Evolutionary conservation across 2,329 filamentous ascomycete genomes (phyloP).

Genomic region (Talaromyces albobiverticillius): DNA sequence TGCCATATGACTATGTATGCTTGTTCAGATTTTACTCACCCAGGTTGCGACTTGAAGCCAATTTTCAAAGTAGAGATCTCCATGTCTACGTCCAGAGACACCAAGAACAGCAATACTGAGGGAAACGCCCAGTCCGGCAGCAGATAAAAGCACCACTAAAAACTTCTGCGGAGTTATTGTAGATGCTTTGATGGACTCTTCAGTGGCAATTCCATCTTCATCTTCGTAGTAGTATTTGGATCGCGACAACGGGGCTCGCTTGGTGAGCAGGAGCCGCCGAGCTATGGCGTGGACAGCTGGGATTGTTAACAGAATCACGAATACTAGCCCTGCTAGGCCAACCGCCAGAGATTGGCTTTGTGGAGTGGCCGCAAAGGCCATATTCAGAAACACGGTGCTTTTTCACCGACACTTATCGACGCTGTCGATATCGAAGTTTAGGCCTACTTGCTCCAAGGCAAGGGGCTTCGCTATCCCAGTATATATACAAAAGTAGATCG

Average conservation of each 20-base stretch:
- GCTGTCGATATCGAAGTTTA: no score
- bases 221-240: conserved; percentile 58
- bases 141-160: conserved; percentile 53
- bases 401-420: no score
- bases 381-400: background rate
- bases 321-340: background rate
- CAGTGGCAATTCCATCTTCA: conserved; percentile 65
- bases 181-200: conserved; percentile 61
- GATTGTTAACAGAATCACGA: background rate
- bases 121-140: conserved; percentile 55
- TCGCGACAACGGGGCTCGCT: background rate
- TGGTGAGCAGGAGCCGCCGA: background rate
- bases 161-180: conserved; percentile 58
- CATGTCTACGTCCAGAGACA: conserved; percentile 27
- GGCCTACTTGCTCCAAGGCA: no score
- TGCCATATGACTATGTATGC: background rate
- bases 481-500: no score
- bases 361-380: background rate
- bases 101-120: conserved; percentile 56
- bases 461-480: no score
- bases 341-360: background rate
- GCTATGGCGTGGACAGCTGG: background rate
- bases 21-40: conserved; percentile 49
- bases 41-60: conserved; percentile 62
- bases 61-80: conserved; percentile 48